Base-by-base conservation (phyloP, 306 rosid genomes). In the Oemleria cerasiformis region DNA sequence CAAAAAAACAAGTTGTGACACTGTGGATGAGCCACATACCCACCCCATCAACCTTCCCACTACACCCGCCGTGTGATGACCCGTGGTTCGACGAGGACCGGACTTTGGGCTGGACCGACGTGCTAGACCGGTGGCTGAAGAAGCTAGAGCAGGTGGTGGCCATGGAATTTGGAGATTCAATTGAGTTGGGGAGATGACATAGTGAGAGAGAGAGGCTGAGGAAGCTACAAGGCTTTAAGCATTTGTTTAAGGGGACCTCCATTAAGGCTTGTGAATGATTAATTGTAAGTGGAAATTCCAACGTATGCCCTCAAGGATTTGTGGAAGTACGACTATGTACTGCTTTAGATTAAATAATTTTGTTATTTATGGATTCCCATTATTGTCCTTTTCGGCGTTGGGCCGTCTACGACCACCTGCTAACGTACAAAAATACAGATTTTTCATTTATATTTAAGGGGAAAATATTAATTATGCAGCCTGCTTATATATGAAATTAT, bases 21-120 rank as follows among this genome's bases (percentile, higher is more conserved):
- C 97, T 86, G 48, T 88, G 84, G 65, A 91, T 15, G 76, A 91
- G 83, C 97, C 95, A 91, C 90, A 75, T 88, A 51, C 83, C 97
- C 48, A 88, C 88, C 0, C 92, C 86, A 59, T 91, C 92, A 38
- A 90, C 58, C 79, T 86, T 90, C 43, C 91, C 79, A 43, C 91
- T 78, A 47, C 89, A 84, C 39, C 78, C 81, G 0, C 78, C 81
- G 0, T 78, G 34, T 36, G 67, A 44, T 9, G 89, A 72, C 40
- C 77, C 59, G 1, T 83, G 82, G 68, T 68, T 79, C 39, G 83
- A 66, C 0, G 85, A 63, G 73, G 83, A 16, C 21, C 84, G 81
- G 64, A 67, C 78, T 66, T 84, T 78, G 0, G 82, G 54, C 21
- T 68, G 84, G 6, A 36, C 75, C 0, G 87, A 19, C 11, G 39